Percentiles rank a stretch among this genome's conserved stretches.
phyloP scores from a whole-genome alignment of 2,329 filamentous ascomycete genomes.

The Sporothrix dimorphospora region DNA sequence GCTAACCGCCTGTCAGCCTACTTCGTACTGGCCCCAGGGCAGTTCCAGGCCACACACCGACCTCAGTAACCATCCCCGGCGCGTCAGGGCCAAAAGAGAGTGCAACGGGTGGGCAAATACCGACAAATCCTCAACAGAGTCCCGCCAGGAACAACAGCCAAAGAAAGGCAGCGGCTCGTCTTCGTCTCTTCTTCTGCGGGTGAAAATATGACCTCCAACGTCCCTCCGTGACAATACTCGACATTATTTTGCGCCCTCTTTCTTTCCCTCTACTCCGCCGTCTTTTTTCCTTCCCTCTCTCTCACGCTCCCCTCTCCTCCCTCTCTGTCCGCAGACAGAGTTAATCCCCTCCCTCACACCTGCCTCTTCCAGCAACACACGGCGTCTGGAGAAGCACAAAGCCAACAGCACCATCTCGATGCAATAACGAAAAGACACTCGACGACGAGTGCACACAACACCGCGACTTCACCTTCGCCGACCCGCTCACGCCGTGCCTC shows the following conservation, averaged over 20 bases:
- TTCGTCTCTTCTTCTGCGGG: background rate
- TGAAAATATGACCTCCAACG: background rate
- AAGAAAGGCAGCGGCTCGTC: background rate
- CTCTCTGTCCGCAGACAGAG: background rate
- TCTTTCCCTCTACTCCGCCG: background rate
- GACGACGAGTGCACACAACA: background rate
- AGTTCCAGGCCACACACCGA: constrained; percentile 12
- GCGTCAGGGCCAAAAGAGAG: background rate
- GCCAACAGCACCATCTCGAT: background rate
- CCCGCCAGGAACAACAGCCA: background rate
- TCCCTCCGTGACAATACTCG: background rate
- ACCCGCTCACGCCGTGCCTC: background rate
- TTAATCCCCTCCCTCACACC: too few relatives aligned
- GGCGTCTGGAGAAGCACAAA: background rate
- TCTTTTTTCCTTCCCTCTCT: background rate
- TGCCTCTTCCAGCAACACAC: background rate
- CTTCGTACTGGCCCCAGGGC: background rate
- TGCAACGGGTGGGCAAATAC: constrained; percentile 5
- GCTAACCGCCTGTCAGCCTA: constrained; percentile 1
- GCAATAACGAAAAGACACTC: background rate
- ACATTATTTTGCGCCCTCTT: background rate
- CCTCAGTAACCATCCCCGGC: background rate
- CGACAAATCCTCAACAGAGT: constrained; percentile 6
- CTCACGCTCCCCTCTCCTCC: constrained; percentile 1
- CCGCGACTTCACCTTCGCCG: background rate